Evolutionary conservation across 2,329 filamentous ascomycete species (phyloP).

Genomic region (Corynespora cassiicola): DNA sequence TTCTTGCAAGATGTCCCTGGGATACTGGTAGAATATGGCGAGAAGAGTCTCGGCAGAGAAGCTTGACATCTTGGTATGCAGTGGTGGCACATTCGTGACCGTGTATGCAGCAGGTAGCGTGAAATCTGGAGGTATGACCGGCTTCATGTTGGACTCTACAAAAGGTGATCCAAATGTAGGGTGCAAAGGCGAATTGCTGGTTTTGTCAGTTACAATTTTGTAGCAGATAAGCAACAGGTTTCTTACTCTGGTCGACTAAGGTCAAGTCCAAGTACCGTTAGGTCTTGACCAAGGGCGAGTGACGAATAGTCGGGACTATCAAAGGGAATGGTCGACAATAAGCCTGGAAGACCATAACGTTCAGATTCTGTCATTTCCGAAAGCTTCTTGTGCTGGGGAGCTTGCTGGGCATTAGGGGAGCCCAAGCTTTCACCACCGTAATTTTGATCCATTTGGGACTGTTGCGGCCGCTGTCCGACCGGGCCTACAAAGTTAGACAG

Average conservation of each 20-base stretch:
- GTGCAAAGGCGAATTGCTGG: conserved; percentile 62
- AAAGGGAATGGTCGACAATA: conserved; percentile 64
- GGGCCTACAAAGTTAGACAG: conserved; percentile 36
- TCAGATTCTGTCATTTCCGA: conserved; percentile 67
- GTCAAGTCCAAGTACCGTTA: conserved; percentile 69
- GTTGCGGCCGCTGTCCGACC: conserved; percentile 35
- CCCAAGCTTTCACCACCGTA: conserved; percentile 35
- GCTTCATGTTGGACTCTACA: conserved; percentile 63
- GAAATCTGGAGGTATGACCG: conserved; percentile 67
- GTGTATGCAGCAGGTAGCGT: conserved; percentile 68
- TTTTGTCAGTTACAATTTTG: conserved; percentile 20
- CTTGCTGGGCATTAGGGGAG: conserved; percentile 38
- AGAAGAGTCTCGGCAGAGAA: conserved; percentile 72
- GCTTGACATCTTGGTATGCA: conserved; percentile 63
- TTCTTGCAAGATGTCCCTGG: conserved; percentile 70
- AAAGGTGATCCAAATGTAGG: conserved; percentile 70
- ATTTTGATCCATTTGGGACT: conserved; percentile 38
- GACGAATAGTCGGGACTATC: conserved; percentile 58
- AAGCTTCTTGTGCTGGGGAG: conserved; percentile 51
- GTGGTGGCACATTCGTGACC: conserved; percentile 69
- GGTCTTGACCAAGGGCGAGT: conserved; percentile 68
- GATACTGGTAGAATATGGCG: conserved; percentile 73
- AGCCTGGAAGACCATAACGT: conserved; percentile 64
- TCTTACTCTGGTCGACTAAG: conserved; percentile 67
- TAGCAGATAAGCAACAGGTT: background rate